Evolutionary conservation across 495 filamentous ascomycete species (phyloP), one percentile per base, ranked within the genome.

Genomic region (Penicillium paradoxum): DNA sequence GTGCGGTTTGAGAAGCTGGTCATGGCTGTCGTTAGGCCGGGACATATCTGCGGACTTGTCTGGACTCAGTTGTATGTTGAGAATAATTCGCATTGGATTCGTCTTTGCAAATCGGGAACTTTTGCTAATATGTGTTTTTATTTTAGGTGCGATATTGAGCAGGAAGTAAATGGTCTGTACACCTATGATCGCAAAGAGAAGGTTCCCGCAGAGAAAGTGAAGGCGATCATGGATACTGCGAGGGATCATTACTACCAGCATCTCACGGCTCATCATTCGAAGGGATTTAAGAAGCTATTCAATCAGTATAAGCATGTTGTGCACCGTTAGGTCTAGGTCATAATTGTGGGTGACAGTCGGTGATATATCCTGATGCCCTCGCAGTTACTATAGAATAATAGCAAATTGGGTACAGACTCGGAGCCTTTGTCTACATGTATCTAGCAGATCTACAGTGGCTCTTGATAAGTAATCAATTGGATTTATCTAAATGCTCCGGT

Each of bases 141-240:
- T 45, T 27, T 1, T 24, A 73, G 68, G 14, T 67, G 61, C 47
- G 70, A 73, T 54, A 67, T 73, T 17, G 70, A 72, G 37, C 68
- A 73, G 50, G 70, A 73, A 38, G 70, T 73, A 3, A 73, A 73
- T 41, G 70, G 70, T 2, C 33, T 72, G 4, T 73, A 70, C 43
- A 62, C 68, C 3, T 69, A 64, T 29, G 64, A 73, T 43, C 68
- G 70, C 0, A 56, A 63, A 32, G 69, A 65, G 17, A 72, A 73
- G 47, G 68, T 72, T 1, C 65, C 70, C 0, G 52, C 63, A 9
- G 61, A 44, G 3, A 60, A 56, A 33, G 59, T 73, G 7, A 70
- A 62, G 52, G 62, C 56, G 14, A 65, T 73, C n/a, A 69, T 73
- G 67, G 70, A 73, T 58, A 58, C 62, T 17, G 70, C 67, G 6